Percentiles rank a stretch among this genome's conserved stretches.
phyloP scores from a whole-genome alignment of 2,329 filamentous ascomycete genomes.

The Verticillium nonalfalfae region DNA sequence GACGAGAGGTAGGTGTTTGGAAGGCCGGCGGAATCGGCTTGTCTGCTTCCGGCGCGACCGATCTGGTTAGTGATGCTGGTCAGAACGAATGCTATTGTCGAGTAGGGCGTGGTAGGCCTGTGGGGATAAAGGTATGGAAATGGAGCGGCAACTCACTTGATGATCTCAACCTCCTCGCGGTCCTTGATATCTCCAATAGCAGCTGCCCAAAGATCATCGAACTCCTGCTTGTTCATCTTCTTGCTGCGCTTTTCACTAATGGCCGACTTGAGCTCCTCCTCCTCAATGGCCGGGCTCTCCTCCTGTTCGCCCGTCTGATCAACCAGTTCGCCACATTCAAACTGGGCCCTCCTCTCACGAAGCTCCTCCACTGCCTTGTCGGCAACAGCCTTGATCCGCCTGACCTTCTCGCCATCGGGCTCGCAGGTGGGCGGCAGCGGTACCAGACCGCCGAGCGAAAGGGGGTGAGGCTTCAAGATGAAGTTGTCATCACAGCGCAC shows the following conservation, averaged over 20 bases:
- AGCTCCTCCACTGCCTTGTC: constrained; percentile 84
- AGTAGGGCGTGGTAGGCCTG: constrained; percentile 11
- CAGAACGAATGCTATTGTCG: constrained; percentile 33
- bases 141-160: constrained; percentile 43
- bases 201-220: constrained; percentile 78
- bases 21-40: constrained; percentile 56
- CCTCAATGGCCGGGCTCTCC: constrained; percentile 52
- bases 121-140: constrained; percentile 9
- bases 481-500: constrained; percentile 84
- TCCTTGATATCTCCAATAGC: constrained; percentile 66
- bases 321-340: constrained; percentile 74
- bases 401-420: constrained; percentile 86
- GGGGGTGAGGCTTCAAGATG: constrained; percentile 74
- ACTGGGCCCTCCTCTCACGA: constrained; percentile 77
- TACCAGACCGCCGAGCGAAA: constrained; percentile 72
- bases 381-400: constrained; percentile 79
- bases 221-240: constrained; percentile 79
- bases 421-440: constrained; percentile 90
- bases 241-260: constrained; percentile 73
- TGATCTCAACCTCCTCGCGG: constrained; percentile 53
- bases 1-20: constrained; percentile 63
- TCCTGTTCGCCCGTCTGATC: constrained; percentile 55
- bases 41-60: constrained; percentile 66
- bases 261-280: constrained; percentile 70
- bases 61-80: constrained; percentile 79